These are phyloP conservation scores for Inonotus hispidus DNA, from an alignment of 1,284 basidiomycete genomes.

Conservation along the genomic window DNA sequence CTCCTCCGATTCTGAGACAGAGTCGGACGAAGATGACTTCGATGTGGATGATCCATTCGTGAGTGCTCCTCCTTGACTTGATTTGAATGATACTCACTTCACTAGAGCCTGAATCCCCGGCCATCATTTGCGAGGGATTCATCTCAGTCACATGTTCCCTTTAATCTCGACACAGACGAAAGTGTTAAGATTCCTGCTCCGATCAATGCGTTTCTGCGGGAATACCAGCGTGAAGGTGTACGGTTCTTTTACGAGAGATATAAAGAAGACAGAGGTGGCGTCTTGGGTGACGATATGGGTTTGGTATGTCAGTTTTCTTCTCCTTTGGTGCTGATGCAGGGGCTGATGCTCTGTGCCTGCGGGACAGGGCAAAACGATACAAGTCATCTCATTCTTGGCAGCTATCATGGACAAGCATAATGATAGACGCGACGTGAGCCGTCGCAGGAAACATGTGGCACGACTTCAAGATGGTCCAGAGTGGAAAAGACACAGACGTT, in stretches of 20 bases:
- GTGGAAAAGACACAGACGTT: constrained; percentile 44
- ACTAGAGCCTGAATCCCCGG: constrained; percentile 37
- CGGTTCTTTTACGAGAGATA: constrained; percentile 71
- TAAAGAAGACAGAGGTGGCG: constrained; percentile 54
- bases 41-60: constrained; percentile 13
- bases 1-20: constrained; percentile 13
- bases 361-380: constrained; percentile 73
- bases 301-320: constrained; percentile 46
- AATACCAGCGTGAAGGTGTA: constrained; percentile 82
- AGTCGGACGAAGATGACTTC: constrained; percentile 15
- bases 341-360: not conserved
- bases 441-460: constrained; percentile 58
- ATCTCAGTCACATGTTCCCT: constrained; percentile 38
- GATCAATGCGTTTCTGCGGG: constrained; percentile 76
- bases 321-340: not conserved
- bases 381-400: constrained; percentile 80
- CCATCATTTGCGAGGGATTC: constrained; percentile 49
- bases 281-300: constrained; percentile 90
- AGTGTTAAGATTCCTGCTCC: constrained; percentile 57
- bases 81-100: not conserved
- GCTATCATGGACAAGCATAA: constrained; percentile 82
- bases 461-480: constrained; percentile 53
- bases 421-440: constrained; percentile 49
- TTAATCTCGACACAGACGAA: constrained; percentile 42
- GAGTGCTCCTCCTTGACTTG: not conserved